Evolutionary conservation across 495 filamentous ascomycete species (phyloP), one percentile per base, ranked within the genome.

Genomic region (Talaromyces ruber): DNA sequence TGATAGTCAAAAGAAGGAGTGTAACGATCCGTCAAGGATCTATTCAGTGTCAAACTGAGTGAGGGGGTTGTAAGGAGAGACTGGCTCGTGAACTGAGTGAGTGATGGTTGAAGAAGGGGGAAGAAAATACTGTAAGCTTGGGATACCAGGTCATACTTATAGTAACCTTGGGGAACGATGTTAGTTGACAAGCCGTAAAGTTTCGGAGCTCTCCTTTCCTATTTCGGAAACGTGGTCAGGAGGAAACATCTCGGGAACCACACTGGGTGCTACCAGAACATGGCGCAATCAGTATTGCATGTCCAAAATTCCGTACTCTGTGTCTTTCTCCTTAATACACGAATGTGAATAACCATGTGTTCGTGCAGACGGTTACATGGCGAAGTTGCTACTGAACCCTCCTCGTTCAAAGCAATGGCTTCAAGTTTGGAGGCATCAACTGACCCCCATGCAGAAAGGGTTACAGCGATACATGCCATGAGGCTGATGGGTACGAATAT

Each of bases 1-100:
- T 3, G 14, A 34, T 57, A 28, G 50, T 22, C 50, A 53, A 28
- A 25, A 25, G 26, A 56, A 34, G 29, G 54, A 57, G 29, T 34
- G 54, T 57, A 57, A 57, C 54, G 54, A 57, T 57, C 54, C 54
- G 54, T 57, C 54, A 57, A 57, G 54, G 54, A 57, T 57, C 54
- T 57, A 53, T 34, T 57, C 54, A 57, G 54, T 57, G 29, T 57
- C 54, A 57, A 57, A 57, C 54, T 57, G 54, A 57, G 26, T 54
- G 24, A 54, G 51, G 24, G 51, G 29, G 16, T 34, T 21, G 43
- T 30, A 57, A 57, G 29, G 29, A 57, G 12, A 32, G 29, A 30
- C 29, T 30, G 28, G 28, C 29, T 57, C 54, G 54, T 32, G n/a
- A 21, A 57, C 16, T 34, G 26, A 57, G 24, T 9, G 54, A 57